Conservation (phyloP, 1,139 yeast species). For the Blastobotrys aristatus region DNA sequence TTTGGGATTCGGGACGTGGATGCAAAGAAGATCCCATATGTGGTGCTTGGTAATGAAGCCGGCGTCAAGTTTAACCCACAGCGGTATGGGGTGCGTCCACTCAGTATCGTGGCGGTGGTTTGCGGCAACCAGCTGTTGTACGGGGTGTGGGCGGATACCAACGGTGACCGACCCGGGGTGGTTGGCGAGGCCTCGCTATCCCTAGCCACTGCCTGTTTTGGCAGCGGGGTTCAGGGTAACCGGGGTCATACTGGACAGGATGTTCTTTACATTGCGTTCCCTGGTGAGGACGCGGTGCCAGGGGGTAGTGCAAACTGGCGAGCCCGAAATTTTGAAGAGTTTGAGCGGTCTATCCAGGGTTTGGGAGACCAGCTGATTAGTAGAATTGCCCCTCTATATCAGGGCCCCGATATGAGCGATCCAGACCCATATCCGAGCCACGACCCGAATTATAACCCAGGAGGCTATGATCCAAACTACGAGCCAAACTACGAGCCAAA, state of each 20-base stretch:
- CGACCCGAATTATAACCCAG: too few relatives aligned
- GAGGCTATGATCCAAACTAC: too few relatives aligned
- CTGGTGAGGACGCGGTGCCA: conserved; percentile 43
- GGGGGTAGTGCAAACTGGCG: conserved; percentile 13
- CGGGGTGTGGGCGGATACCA: conserved; percentile 17
- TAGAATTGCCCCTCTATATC: conserved; percentile 3
- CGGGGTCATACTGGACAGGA: conserved; percentile 50
- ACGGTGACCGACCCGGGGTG: conserved; percentile 13
- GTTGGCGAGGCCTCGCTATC: conserved; percentile 15
- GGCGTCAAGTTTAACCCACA: conserved; percentile 11
- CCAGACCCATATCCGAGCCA: too few relatives aligned
- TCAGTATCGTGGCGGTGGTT: conserved; percentile 16
- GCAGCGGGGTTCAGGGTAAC: conserved; percentile 28
- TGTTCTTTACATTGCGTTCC: conserved; percentile 46
- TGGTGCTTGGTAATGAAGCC: conserved; percentile 15
- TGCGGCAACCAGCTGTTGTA: conserved; percentile 13
- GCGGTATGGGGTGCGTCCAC: conserved; percentile 10
- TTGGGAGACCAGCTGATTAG: conserved; percentile 19
- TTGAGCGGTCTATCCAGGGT: conserved; percentile 12
- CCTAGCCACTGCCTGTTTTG: conserved; percentile 15
- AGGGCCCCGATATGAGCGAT: too few relatives aligned
- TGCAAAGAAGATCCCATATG: conserved; percentile 13
- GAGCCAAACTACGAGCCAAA: too few relatives aligned
- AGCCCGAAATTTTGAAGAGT: conserved; percentile 9
- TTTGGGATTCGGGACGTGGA: conserved; percentile 10